Evolutionary conservation across 768 basidiomycete species (phyloP).

Genomic region (Hortiboletus flavorubellus): DNA sequence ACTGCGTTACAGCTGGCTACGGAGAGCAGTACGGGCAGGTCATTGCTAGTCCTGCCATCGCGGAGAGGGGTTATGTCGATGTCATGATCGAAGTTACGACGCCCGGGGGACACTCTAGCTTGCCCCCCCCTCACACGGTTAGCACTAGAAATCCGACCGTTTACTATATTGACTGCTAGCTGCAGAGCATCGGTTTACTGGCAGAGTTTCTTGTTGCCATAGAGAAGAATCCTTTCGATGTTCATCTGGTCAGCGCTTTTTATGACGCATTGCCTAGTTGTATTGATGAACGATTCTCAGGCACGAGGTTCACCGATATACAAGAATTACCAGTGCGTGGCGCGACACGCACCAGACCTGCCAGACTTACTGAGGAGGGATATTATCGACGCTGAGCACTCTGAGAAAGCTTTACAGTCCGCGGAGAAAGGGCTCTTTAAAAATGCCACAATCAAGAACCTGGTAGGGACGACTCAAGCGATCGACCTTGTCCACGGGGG

Average conservation of each 20-base stretch:
- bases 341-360: constrained; percentile 56
- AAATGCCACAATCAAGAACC: constrained; percentile 39
- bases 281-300: constrained; percentile 27
- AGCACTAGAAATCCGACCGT: constrained; percentile 9
- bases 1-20: constrained; percentile 43
- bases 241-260: constrained; percentile 43
- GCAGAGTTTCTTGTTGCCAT: constrained; percentile 63
- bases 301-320: constrained; percentile 57
- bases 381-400: constrained; percentile 46
- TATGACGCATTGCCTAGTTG: not conserved
- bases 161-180: constrained; percentile 8
- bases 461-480: constrained; percentile 73
- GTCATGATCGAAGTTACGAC: constrained; percentile 61
- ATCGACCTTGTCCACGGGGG: constrained; percentile 68
- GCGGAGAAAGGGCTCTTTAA: constrained; percentile 48
- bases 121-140: constrained; percentile 81
- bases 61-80: constrained; percentile 72
- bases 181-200: constrained; percentile 80
- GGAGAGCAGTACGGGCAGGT: constrained; percentile 47
- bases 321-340: constrained; percentile 60
- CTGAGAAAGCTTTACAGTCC: constrained; percentile 47
- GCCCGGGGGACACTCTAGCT: constrained; percentile 81
- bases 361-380: constrained; percentile 43
- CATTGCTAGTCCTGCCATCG: constrained; percentile 60
- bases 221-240: constrained; percentile 60